Conservation (phyloP, 768 basidiomycete genomes). For the Paxillus ammoniavirescens region DNA sequence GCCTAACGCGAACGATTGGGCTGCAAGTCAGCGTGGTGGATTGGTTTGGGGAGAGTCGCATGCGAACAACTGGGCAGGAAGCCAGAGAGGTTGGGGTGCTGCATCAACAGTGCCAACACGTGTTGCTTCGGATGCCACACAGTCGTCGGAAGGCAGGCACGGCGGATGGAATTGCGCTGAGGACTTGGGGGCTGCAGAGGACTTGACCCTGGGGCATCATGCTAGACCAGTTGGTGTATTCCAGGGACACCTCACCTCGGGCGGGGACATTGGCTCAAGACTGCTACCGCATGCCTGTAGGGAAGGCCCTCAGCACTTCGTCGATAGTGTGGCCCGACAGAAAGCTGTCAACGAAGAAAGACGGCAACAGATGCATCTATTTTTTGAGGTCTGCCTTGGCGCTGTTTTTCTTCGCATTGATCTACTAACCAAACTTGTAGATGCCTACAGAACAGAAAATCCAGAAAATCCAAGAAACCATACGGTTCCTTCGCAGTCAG, state of each 20-base stretch:
- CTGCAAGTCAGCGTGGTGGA: constrained; percentile 2
- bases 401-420: neutral
- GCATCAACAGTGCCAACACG: neutral
- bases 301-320: constrained; percentile 35
- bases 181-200: constrained; percentile 10
- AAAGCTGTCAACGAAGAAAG: constrained; percentile 38
- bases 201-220: neutral
- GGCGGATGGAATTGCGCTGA: constrained; percentile 18
- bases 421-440: constrained; percentile 29
- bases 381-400: constrained; percentile 42
- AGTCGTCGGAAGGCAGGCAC: constrained; percentile 11
- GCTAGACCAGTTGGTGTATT: neutral
- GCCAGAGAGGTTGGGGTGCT: constrained; percentile 12
- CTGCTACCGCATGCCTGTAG: neutral
- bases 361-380: constrained; percentile 46
- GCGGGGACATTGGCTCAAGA: neutral
- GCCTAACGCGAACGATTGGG: constrained; percentile 7
- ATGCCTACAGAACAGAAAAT: constrained; percentile 57
- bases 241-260: neutral
- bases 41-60: constrained; percentile 5
- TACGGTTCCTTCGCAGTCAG: constrained; percentile 36
- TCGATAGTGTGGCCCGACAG: constrained; percentile 45
- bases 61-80: neutral
- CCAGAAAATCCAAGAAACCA: constrained; percentile 47
- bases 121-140: constrained; percentile 20